These are phyloP conservation scores for Rugonectria rugulosa DNA, from an alignment of 2,329 filamentous ascomycete species.

Conservation along the genomic window DNA sequence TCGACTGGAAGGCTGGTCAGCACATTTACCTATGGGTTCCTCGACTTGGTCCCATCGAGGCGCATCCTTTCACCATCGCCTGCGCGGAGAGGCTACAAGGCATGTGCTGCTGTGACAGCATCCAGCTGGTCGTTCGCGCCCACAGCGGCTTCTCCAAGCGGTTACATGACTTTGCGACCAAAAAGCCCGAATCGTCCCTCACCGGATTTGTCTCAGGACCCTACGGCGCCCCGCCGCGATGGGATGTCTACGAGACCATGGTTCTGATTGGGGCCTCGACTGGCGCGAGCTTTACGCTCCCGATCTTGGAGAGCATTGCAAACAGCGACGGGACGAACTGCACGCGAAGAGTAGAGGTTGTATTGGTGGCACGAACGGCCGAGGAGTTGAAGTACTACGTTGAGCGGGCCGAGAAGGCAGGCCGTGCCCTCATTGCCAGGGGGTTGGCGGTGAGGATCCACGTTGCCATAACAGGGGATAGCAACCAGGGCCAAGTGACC, in stretches of 20 bases:
- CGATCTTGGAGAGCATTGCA: slow-evolving; percentile 64
- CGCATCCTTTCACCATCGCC: slow-evolving; percentile 70
- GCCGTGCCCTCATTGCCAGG: slow-evolving; percentile 47
- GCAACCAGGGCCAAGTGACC: slow-evolving; percentile 26
- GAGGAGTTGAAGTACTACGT: slow-evolving; percentile 65
- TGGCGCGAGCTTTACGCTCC: slow-evolving; percentile 67
- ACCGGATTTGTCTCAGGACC: slow-evolving; percentile 61
- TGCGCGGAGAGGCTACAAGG: slow-evolving; percentile 58
- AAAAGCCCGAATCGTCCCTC: slow-evolving; percentile 42
- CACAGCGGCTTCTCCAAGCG: slow-evolving; percentile 65
- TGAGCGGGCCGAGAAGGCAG: slow-evolving; percentile 55
- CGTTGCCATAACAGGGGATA: slow-evolving; percentile 58
- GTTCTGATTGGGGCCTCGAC: slow-evolving; percentile 69
- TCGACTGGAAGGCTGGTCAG: slow-evolving; percentile 66
- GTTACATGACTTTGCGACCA: slow-evolving; percentile 56
- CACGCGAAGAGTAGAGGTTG: slow-evolving; percentile 60
- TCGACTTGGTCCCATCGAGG: slow-evolving; percentile 59
- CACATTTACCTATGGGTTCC: slow-evolving; percentile 69
- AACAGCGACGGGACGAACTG: slow-evolving; percentile 52
- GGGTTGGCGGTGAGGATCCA: slow-evolving; percentile 61
- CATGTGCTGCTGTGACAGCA: slow-evolving; percentile 64
- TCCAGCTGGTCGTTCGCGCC: slow-evolving; percentile 64
- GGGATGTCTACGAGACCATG: slow-evolving; percentile 66
- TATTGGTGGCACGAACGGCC: slow-evolving; percentile 59
- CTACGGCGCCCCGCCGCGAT: slow-evolving; percentile 62